Conservation (phyloP, 2,329 filamentous ascomycete species). For the Aspergillus flavus region DNA sequence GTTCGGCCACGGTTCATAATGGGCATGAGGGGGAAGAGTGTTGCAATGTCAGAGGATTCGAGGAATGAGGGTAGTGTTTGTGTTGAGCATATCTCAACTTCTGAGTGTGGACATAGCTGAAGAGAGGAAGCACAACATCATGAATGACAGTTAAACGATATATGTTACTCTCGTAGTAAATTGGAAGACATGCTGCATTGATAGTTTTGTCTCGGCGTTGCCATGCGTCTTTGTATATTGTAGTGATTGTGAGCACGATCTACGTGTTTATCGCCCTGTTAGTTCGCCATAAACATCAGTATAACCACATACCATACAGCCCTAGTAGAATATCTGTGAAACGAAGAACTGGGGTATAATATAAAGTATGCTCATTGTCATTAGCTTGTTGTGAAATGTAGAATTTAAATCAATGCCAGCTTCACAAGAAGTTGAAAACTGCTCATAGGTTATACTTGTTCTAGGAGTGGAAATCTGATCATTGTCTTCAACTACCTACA, state of each 20-base stretch:
- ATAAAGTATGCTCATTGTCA: too few relatives aligned
- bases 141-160: neutral
- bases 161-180: neutral
- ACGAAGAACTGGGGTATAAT: accelerated
- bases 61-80: neutral
- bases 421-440: too few relatives aligned
- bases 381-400: too few relatives aligned
- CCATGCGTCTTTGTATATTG: neutral
- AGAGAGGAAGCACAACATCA: neutral
- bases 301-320: neutral
- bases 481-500: too few relatives aligned
- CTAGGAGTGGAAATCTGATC: too few relatives aligned
- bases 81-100: neutral
- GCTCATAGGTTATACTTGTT: too few relatives aligned
- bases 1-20: neutral
- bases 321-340: too few relatives aligned
- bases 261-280: neutral
- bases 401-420: too few relatives aligned
- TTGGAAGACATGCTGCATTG: neutral
- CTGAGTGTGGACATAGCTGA: neutral
- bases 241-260: neutral
- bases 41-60: neutral
- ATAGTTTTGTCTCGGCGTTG: neutral
- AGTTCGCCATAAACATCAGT: neutral
- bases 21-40: neutral